Percentiles rank a stretch among this genome's conserved stretches.
Conservation (phyloP, 108 stramenopile species). For the Nitzschia sp. region DNA sequence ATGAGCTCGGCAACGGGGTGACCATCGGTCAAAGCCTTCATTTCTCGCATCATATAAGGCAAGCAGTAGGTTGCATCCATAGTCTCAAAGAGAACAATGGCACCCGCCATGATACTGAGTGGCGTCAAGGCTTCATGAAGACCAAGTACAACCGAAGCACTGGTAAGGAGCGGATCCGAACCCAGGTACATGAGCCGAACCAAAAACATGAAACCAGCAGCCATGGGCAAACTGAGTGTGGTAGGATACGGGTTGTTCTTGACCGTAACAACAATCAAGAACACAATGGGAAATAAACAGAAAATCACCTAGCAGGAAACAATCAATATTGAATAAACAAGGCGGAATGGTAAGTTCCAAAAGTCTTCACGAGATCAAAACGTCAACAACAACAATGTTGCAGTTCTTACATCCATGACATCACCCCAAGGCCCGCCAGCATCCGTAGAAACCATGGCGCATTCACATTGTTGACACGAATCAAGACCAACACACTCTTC, state of each 20-base stretch:
- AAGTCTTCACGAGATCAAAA: neutral
- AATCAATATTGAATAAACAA: too few relatives aligned
- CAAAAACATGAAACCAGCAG: conserved; percentile 56
- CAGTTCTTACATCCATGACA: conserved; percentile 50
- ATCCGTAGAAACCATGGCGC: conserved; percentile 28
- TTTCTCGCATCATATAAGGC: conserved; percentile 74
- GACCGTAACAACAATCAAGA: conserved; percentile 45
- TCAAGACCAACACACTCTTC: conserved; percentile 28
- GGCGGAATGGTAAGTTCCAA: too few relatives aligned
- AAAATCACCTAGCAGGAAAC: conserved; percentile 37
- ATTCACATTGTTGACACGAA: conserved; percentile 45
- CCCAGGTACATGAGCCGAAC: conserved; percentile 61
- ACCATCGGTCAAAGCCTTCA: conserved; percentile 59
- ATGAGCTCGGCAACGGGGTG: conserved; percentile 56
- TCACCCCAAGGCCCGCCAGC: conserved; percentile 52
- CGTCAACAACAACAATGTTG: neutral
- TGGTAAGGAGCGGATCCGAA: conserved; percentile 39
- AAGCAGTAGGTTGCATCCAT: conserved; percentile 65
- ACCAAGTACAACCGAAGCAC: conserved; percentile 47
- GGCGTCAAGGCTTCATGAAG: conserved; percentile 57
- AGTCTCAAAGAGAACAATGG: conserved; percentile 60
- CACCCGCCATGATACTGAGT: conserved; percentile 56
- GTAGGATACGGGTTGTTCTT: conserved; percentile 47
- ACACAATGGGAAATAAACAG: conserved; percentile 52
- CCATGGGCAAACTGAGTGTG: conserved; percentile 47